Evolutionary conservation across 257 asterid species (phyloP).

Genomic region (Plectranthus barbatus): DNA sequence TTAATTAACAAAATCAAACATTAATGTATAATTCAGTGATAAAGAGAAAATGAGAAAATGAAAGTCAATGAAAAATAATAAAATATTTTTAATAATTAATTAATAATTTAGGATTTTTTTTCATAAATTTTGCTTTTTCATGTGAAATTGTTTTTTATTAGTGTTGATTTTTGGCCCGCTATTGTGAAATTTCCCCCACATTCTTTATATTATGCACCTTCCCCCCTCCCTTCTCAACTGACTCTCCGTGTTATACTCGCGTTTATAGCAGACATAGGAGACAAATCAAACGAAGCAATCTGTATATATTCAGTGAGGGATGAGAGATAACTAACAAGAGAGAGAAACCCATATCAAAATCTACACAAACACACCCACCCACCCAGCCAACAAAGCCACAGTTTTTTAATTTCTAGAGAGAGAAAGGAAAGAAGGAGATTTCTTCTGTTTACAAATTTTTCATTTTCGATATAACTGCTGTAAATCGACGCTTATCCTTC

Average conservation of each 20-base stretch:
- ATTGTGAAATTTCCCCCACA: neutral
- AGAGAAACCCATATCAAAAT: neutral
- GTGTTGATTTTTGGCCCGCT: neutral
- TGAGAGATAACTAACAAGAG: conserved; percentile 4
- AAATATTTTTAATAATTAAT: too few relatives aligned
- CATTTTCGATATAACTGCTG: conserved; percentile 15
- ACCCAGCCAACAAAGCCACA: too few relatives aligned
- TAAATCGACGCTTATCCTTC: conserved; percentile 20
- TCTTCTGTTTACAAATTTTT: conserved; percentile 5
- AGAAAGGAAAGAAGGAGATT: neutral
- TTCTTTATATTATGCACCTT: conserved; percentile 2
- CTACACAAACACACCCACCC: neutral
- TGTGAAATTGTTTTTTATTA: too few relatives aligned
- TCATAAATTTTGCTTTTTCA: neutral
- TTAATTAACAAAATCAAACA: too few relatives aligned
- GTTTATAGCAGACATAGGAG: conserved; percentile 38
- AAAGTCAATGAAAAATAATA: too few relatives aligned
- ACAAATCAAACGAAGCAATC: conserved; percentile 23
- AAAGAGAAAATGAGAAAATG: too few relatives aligned
- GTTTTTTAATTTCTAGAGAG: conserved; percentile 17
- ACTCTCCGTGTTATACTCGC: conserved; percentile 91
- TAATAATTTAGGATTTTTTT: too few relatives aligned
- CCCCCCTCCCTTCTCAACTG: conserved; percentile 39
- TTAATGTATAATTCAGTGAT: too few relatives aligned
- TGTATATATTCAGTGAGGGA: conserved; percentile 14